Conservation (phyloP, 2,329 filamentous ascomycete genomes). For the Fusarium abutilonis region DNA sequence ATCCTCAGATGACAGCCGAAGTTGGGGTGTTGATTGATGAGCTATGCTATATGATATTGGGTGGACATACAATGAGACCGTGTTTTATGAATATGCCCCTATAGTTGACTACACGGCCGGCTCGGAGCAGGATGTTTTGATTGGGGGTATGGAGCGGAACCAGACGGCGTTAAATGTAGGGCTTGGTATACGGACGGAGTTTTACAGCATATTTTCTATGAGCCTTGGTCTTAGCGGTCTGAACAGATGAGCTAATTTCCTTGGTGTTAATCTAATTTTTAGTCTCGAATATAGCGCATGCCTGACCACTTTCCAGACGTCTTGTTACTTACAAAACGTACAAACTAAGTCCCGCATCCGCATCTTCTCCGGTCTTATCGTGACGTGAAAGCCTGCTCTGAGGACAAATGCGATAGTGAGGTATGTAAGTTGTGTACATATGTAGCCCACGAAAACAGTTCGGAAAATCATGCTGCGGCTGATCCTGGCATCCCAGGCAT, state of each 20-base stretch:
- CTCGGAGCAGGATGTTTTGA: conserved; percentile 23
- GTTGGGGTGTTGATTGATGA: conserved; percentile 42
- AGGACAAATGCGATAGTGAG: no score
- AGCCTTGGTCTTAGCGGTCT: neutral
- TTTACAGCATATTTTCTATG: neutral
- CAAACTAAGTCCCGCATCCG: no score
- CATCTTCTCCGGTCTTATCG: no score
- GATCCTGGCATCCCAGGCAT: neutral
- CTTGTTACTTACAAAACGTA: neutral
- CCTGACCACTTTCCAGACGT: conserved; percentile 10
- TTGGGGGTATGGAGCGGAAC: neutral
- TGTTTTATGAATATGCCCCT: neutral
- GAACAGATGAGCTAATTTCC: conserved; percentile 8
- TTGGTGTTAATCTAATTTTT: conserved; percentile 14
- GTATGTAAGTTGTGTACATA: no score
- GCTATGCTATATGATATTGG: conserved; percentile 5
- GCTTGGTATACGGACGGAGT: conserved; percentile 25
- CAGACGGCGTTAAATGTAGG: no score
- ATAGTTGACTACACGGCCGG: neutral
- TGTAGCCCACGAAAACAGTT: neutral
- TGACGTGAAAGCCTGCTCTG: no score
- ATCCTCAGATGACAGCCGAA: conserved; percentile 42
- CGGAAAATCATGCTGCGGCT: neutral
- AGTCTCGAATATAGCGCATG: conserved; percentile 18
- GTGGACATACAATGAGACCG: conserved; percentile 1